These are phyloP conservation scores for Zasmidium cellare DNA, from an alignment of 2,329 filamentous ascomycete genomes.

Conservation along the genomic window DNA sequence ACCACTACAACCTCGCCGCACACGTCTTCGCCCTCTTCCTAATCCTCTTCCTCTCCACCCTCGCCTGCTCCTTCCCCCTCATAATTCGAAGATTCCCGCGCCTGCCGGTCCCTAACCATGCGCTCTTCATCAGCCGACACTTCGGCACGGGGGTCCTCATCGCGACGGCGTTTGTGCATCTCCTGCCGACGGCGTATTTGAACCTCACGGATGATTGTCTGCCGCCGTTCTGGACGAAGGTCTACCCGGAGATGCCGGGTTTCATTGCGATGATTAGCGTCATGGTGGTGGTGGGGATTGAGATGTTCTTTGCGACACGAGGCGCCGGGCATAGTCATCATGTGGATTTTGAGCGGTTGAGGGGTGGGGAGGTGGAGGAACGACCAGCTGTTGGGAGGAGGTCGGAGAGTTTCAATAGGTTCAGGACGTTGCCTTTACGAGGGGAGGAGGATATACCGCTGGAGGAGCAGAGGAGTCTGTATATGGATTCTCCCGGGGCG, in stretches of 20 bases:
- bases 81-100: conserved; percentile 60
- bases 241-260: conserved; percentile 78
- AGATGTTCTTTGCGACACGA: conserved; percentile 82
- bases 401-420: conserved; percentile 29
- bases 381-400: conserved; percentile 15
- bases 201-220: conserved; percentile 66
- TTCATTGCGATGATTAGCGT: conserved; percentile 79
- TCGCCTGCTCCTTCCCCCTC: conserved; percentile 63
- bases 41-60: conserved; percentile 56
- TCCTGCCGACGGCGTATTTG: conserved; percentile 63
- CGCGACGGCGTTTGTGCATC: conserved; percentile 58
- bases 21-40: conserved; percentile 61
- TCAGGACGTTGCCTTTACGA: conserved; percentile 27
- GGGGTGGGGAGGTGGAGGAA: conserved; percentile 20
- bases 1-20: conserved; percentile 55
- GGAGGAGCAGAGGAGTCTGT: conserved; percentile 23
- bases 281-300: conserved; percentile 78
- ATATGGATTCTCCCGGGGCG: conserved; percentile 16
- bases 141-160: conserved; percentile 60
- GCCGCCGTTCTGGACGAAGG: conserved; percentile 73
- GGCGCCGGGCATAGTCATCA: conserved; percentile 61
- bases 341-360: conserved; percentile 35
- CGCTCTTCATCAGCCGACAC: conserved; percentile 61
- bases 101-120: conserved; percentile 59
- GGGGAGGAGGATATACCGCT: conserved; percentile 16